Base-by-base conservation (phyloP, 805 yeast species). In the Barnettozyma pratensis region DNA sequence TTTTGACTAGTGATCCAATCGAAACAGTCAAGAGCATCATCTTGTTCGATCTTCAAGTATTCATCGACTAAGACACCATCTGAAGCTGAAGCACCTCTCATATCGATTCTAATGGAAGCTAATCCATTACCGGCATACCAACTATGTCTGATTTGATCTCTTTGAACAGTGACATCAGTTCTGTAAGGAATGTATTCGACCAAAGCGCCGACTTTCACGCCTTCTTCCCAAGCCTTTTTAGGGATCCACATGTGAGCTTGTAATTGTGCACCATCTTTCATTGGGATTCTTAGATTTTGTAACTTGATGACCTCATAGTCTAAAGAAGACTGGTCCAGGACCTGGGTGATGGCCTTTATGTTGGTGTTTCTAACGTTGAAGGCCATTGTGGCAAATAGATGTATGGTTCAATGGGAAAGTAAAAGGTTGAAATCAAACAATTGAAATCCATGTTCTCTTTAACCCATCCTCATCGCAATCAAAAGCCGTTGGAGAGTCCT, bases 171-270 rank as follows among this genome's bases (percentile, higher is more conserved):
- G 50, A 70, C 78, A 50, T 64, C 66, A 10, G 75, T 72, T 54
- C 77, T 57, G 52, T 73, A 73, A 0, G 78, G 78, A 40, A 74
- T 66, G 52, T 73, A 73, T 53, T 74, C 78, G 36, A 73, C 59
- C 28, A 73, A 45, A 3, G 76, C 58, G 19, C 74, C 77, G 7
- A 70, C 62, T 37, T 66, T 55, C 35, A 55, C 41, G n/a, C 56
- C 55, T 1, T 49, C 47, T n/a, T 57, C 54, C 53, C 58, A 52
- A 2, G 73, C 72, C 3, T 59, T 59, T 27, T 60, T 56, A 5
- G 79, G 77, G 41, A 73, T 62, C 79, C 77, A 74, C 35, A 70
- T 59, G 52, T 72, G 72, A 3, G 74, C 77, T 51, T 66, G 68
- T 12, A 73, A 48, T 12, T 59, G 52, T 25, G 57, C 40, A 0